Conservation (phyloP, 805 yeast genomes). For the Candida peoriensis region DNA sequence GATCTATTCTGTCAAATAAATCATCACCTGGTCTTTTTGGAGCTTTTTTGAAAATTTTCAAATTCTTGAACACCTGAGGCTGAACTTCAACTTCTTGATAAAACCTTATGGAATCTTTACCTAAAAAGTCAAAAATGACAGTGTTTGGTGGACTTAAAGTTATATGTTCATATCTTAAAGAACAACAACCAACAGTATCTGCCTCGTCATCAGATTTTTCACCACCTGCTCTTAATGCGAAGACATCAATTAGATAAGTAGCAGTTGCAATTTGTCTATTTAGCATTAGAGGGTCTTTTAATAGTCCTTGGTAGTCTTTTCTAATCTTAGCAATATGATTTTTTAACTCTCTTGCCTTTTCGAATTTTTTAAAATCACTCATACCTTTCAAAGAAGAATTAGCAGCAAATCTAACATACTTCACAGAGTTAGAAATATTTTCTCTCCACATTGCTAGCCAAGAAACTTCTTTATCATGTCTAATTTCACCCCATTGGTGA, state of each 20-base stretch:
- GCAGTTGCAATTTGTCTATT: constrained; percentile 93
- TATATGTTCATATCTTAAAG: constrained; percentile 85
- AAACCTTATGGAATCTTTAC: constrained; percentile 91
- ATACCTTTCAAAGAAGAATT: constrained; percentile 87
- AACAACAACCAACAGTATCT: constrained; percentile 97
- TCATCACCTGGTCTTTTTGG: constrained; percentile 93
- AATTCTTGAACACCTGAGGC: constrained; percentile 83
- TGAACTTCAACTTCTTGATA: constrained; percentile 92
- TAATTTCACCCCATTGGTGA: constrained; percentile 84
- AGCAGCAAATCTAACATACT: constrained; percentile 89
- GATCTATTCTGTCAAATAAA: constrained; percentile 85
- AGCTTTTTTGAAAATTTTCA: constrained; percentile 77
- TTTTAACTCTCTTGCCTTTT: constrained; percentile 84
- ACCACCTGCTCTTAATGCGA: constrained; percentile 97
- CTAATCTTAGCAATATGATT: constrained; percentile 69
- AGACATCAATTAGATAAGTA: constrained; percentile 83
- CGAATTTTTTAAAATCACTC: constrained; percentile 87
- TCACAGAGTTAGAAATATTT: constrained; percentile 75
- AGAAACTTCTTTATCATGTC: constrained; percentile 83
- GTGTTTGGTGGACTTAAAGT: constrained; percentile 79
- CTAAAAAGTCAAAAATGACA: constrained; percentile 87
- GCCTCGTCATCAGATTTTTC: constrained; percentile 97
- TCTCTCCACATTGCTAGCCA: constrained; percentile 99
- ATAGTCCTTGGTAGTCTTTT: constrained; percentile 61
- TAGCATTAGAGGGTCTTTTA: constrained; percentile 73